phyloP scores from a whole-genome alignment of 108 stramenopile genomes.

The Skeletonema costatum region DNA sequence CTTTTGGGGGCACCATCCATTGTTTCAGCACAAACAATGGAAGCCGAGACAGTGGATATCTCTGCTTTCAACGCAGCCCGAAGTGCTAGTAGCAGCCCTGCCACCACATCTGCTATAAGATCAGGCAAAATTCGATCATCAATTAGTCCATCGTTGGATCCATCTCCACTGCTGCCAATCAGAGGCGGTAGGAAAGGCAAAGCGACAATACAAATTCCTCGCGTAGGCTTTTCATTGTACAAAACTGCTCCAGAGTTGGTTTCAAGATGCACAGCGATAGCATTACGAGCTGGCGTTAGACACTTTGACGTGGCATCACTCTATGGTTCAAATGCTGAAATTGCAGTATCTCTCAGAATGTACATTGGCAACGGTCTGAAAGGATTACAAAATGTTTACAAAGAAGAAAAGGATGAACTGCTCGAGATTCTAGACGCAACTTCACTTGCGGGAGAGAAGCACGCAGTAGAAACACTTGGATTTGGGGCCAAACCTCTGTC shows the following conservation, averaged over 20 bases:
- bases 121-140: conserved; percentile 1
- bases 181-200: conserved; percentile 35
- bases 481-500: background rate
- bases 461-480: conserved; percentile 6
- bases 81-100: background rate
- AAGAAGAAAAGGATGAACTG: conserved; percentile 38
- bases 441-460: conserved; percentile 11
- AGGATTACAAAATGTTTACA: conserved; percentile 13
- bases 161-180: conserved; percentile 47
- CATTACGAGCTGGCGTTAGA: conserved; percentile 64
- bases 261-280: conserved; percentile 52
- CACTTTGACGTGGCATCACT: conserved; percentile 71
- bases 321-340: conserved; percentile 59
- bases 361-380: conserved; percentile 44
- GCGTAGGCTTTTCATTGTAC: conserved; percentile 78
- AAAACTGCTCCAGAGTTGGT: conserved; percentile 70
- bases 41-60: conserved; percentile 38
- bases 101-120: background rate
- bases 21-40: background rate
- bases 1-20: background rate
- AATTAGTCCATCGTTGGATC: conserved; percentile 36
- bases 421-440: conserved; percentile 42
- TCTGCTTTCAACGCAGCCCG: conserved; percentile 46
- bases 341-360: conserved; percentile 35
- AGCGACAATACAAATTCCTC: conserved; percentile 52